Evolutionary conservation across 164 flowering plant genomes (phyloP), one percentile per base, ranked within the genome.

Genomic region (Malania oleifera): DNA sequence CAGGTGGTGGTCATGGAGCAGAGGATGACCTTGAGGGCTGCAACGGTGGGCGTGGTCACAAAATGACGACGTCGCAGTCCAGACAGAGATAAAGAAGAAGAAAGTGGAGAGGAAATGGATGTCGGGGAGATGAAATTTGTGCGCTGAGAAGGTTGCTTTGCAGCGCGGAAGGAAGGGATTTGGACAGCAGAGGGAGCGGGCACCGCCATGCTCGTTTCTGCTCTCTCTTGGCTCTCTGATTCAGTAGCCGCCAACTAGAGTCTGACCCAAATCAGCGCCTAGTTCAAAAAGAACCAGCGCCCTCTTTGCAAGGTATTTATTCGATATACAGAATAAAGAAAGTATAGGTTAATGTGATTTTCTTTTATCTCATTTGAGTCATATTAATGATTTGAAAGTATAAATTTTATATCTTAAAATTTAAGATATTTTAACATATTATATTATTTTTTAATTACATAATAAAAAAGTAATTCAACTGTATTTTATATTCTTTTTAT

Each of bases 1-100:
- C 76, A 69, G 28, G 3, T 47, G 53, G 40, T 29, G 34, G 26
- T 61, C 63, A 19, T 1, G 37, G 38, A 43, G 8, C 9, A 4
- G 15, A 7, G 1, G 14, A 7, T 17, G 5, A 73, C 73, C 70
- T 64, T 70, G 20, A 73, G 45, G 27, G 69, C 59, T 7, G 74
- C 64, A 7, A 24, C 31, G 10, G 24, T 27, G 2, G 43, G 50
- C 6, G 37, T 25, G 23, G 17, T 1, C 14, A 26, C 22, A 47
- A 35, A 24, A 52, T 58, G 60, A 52, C 56, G 66, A 0, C 53
- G 56, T 6, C 7, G 72, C 26, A 28, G 60, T 3, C 18, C 25
- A 25, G 14, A 26, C 18, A 37, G 44, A 46, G 63, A 47, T 44
- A 19, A 34, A 10, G 22, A 50, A 12, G 56, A 29, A 11, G 49